phyloP scores from a whole-genome alignment of 345 rosid species.

The Citrus unshiu region DNA sequence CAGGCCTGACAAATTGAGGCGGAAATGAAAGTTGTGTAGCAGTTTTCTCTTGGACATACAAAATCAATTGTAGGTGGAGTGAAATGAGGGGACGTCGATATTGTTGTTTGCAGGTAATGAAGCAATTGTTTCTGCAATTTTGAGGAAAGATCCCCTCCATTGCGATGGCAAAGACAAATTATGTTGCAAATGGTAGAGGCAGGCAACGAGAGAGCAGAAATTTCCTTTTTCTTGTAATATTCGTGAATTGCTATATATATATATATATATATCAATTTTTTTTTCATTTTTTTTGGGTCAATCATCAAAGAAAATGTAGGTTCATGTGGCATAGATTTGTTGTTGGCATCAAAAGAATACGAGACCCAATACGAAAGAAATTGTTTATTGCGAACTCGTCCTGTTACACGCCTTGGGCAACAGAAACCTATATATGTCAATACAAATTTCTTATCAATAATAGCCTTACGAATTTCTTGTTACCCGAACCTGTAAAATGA shows the following conservation, averaged over 20 bases:
- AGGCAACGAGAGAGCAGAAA: neutral
- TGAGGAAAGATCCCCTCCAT: conserved; percentile 11
- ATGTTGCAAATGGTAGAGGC: conserved; percentile 8
- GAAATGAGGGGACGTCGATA: conserved; percentile 26
- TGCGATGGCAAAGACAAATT: conserved; percentile 10
- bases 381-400: neutral
- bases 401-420: neutral
- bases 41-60: conserved; percentile 9
- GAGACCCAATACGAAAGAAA: conserved; percentile 12
- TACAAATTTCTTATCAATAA: no score
- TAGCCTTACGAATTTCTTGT: no score
- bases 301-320: conserved; percentile 24
- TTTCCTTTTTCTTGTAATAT: conserved; percentile 12
- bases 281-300: neutral
- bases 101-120: conserved; percentile 2
- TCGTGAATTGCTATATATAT: conserved; percentile 12
- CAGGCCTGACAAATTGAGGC: conserved; percentile 31
- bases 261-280: conserved; percentile 1
- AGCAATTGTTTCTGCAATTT: conserved; percentile 15
- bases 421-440: neutral
- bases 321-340: conserved; percentile 19
- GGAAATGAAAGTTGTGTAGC: neutral
- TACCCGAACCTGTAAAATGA: no score
- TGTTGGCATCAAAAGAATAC: conserved; percentile 4
- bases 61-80: conserved; percentile 13